These are phyloP conservation scores for Dryadomyces sulphureus DNA, from an alignment of 2,329 filamentous ascomycete genomes.

Conservation along the genomic window DNA sequence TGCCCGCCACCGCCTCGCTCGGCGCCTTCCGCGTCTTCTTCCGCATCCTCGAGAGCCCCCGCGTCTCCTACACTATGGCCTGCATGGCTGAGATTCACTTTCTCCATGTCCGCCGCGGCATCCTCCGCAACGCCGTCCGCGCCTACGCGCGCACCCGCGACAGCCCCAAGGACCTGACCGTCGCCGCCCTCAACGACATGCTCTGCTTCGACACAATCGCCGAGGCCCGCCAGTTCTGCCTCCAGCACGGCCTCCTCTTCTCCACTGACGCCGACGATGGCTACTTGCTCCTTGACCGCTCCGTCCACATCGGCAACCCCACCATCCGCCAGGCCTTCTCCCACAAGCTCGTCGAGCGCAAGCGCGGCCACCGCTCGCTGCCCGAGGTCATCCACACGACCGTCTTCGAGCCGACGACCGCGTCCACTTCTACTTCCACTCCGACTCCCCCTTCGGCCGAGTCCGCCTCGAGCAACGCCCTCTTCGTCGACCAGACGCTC, in stretches of 20 bases:
- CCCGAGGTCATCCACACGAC: conserved; percentile 42
- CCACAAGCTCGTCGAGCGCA: conserved; percentile 40
- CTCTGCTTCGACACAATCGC: conserved; percentile 53
- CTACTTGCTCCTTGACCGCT: conserved; percentile 28
- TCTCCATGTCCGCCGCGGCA: conserved; percentile 41
- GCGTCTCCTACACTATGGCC: conserved; percentile 54
- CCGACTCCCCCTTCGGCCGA: background rate
- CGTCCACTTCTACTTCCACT: background rate
- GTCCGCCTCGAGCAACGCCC: background rate
- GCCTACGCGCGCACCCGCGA: conserved; percentile 42
- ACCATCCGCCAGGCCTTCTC: conserved; percentile 42
- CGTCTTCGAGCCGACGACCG: conserved; percentile 30
- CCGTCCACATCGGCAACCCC: conserved; percentile 28
- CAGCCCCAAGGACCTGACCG: conserved; percentile 44
- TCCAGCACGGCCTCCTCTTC: conserved; percentile 41
- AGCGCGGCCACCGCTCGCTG: conserved; percentile 36
- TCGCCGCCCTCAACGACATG: conserved; percentile 37
- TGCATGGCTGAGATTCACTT: conserved; percentile 57
- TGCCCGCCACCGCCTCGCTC: conserved; percentile 31
- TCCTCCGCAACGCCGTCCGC: conserved; percentile 38
- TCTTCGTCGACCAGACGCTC: conserved; percentile 9
- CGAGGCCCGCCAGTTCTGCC: conserved; percentile 51
- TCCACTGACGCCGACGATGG: conserved; percentile 19
- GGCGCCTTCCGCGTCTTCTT: conserved; percentile 41
- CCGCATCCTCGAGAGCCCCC: conserved; percentile 38